Evolutionary conservation across 805 yeast genomes (phyloP).

Genomic region (Kluyveromyces lactis): DNA sequence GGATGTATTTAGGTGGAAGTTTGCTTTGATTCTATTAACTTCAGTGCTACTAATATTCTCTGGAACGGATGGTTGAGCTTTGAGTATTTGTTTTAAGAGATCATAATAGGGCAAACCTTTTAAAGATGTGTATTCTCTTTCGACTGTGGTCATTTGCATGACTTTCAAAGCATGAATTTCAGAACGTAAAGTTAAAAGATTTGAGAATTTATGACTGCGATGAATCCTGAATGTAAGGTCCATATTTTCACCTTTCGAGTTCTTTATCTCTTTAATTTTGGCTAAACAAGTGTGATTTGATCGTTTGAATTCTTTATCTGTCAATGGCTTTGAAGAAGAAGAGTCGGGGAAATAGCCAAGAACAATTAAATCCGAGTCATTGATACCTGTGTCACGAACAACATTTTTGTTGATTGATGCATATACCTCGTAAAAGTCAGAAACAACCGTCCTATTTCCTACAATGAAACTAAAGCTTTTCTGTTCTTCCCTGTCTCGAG

Average conservation of each 20-base stretch:
- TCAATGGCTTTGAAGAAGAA: slow-evolving; percentile 19
- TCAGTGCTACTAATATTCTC: slow-evolving; percentile 27
- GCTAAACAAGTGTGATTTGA: slow-evolving; percentile 60
- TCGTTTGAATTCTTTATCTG: slow-evolving; percentile 28
- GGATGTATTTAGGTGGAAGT: slow-evolving; percentile 67
- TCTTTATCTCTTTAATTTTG: slow-evolving; percentile 65
- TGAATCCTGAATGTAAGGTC: slow-evolving; percentile 70
- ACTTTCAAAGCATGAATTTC: slow-evolving; percentile 62
- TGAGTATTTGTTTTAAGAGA: slow-evolving; percentile 53
- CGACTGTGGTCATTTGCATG: slow-evolving; percentile 84
- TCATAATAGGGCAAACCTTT: slow-evolving; percentile 79
- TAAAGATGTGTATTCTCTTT: slow-evolving; percentile 83
- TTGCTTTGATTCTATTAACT: slow-evolving; percentile 35
- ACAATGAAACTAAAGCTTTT: slow-evolving; percentile 57
- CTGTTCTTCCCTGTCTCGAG: slow-evolving; percentile 49
- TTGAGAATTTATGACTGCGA: slow-evolving; percentile 37
- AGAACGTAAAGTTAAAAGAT: slow-evolving; percentile 52
- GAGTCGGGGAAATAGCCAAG: slow-evolving; percentile 43
- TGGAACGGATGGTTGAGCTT: slow-evolving; percentile 46
- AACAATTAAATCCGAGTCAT: slow-evolving; percentile 72
- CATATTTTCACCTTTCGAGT: slow-evolving; percentile 51
- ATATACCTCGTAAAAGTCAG: slow-evolving; percentile 81
- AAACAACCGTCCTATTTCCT: slow-evolving; percentile 77
- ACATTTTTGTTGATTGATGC: slow-evolving; percentile 53
- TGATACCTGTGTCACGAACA: slow-evolving; percentile 43